Evolutionary conservation across 2,329 filamentous ascomycete species (phyloP).

Genomic region (Capronia coronata): DNA sequence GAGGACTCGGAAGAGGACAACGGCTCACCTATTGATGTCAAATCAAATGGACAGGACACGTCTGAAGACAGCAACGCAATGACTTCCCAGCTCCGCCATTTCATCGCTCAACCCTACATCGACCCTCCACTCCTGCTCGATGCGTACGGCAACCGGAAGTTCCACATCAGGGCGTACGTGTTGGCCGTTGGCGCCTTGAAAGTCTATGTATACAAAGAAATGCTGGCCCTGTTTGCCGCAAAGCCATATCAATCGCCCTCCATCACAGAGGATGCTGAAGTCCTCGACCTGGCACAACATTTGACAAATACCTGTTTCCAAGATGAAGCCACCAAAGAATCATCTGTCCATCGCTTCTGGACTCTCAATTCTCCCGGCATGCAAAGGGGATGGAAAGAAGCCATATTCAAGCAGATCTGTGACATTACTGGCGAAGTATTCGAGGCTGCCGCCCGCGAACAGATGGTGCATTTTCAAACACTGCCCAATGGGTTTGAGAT

Average conservation of each 20-base stretch:
- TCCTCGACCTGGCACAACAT: conserved; percentile 62
- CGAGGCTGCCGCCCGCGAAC: conserved; percentile 73
- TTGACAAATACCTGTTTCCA: conserved; percentile 96
- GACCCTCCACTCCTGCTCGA: conserved; percentile 72
- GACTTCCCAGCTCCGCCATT: conserved; percentile 88
- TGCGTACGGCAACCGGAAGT: conserved; percentile 65
- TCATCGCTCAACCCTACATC: conserved; percentile 92
- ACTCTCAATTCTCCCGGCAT: conserved; percentile 46
- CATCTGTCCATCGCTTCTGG: conserved; percentile 69
- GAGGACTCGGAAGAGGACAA: conserved; percentile 51
- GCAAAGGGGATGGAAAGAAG: conserved; percentile 45
- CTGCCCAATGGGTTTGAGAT: conserved; percentile 84
- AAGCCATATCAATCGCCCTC: conserved; percentile 62
- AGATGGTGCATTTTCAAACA: conserved; percentile 88
- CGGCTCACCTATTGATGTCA: conserved; percentile 24
- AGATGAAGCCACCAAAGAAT: conserved; percentile 39
- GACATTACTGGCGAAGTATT: conserved; percentile 69
- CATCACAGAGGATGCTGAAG: conserved; percentile 34
- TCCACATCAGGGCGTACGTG: conserved; percentile 91
- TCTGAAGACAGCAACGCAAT: conserved; percentile 52
- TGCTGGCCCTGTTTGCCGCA: conserved; percentile 88
- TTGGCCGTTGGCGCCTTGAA: conserved; percentile 70
- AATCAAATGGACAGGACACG: conserved; percentile 13
- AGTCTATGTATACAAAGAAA: conserved; percentile 79
- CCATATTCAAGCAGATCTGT: conserved; percentile 70